phyloP scores from a whole-genome alignment of 2,329 filamentous ascomycete genomes.

The Alternaria hordeiaustralica region DNA sequence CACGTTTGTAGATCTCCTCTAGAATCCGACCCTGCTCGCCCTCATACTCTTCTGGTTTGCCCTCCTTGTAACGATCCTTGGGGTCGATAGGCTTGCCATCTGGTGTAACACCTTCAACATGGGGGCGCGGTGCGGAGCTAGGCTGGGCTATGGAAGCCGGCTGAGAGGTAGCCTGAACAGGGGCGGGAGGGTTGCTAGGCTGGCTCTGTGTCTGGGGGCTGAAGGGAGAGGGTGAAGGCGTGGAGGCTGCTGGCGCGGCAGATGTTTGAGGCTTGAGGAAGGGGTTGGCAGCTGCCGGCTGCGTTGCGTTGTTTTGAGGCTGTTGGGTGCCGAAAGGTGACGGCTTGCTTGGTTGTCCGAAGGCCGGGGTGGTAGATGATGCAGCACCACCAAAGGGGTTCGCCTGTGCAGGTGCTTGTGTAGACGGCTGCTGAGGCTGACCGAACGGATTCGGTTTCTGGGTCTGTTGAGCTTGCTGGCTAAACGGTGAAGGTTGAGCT shows the following conservation, averaged over 20 bases:
- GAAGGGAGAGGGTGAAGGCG: conserved; percentile 24
- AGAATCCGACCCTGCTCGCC: conserved; percentile 60
- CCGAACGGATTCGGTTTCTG: conserved; percentile 15
- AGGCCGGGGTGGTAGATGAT: conserved; percentile 28
- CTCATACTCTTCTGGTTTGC: conserved; percentile 63
- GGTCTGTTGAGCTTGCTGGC: conserved; percentile 26
- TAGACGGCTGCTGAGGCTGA: conserved; percentile 5
- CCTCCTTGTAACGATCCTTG: conserved; percentile 64
- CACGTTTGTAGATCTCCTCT: conserved; percentile 68
- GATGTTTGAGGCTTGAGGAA: conserved; percentile 29
- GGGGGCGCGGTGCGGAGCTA: conserved; percentile 13
- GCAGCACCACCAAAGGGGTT: conserved; percentile 27
- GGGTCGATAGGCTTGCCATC: conserved; percentile 29
- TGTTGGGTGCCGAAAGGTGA: conserved; percentile 26
- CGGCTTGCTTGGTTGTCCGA: conserved; percentile 46
- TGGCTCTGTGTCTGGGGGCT: conserved; percentile 50
- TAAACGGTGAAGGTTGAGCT: conserved; percentile 25
- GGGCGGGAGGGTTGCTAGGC: conserved; percentile 58
- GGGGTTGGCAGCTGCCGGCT: conserved; percentile 24
- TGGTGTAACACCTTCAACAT: conserved; percentile 8
- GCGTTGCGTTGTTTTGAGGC: conserved; percentile 8
- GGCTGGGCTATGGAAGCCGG: conserved; percentile 58
- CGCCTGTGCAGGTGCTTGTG: conserved; percentile 8
- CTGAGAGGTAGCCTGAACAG: conserved; percentile 2
- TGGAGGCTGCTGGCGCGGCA: conserved; percentile 11